phyloP scores from a whole-genome alignment of 2,329 filamentous ascomycete species.

The Purpureocillium takamizusanense region DNA sequence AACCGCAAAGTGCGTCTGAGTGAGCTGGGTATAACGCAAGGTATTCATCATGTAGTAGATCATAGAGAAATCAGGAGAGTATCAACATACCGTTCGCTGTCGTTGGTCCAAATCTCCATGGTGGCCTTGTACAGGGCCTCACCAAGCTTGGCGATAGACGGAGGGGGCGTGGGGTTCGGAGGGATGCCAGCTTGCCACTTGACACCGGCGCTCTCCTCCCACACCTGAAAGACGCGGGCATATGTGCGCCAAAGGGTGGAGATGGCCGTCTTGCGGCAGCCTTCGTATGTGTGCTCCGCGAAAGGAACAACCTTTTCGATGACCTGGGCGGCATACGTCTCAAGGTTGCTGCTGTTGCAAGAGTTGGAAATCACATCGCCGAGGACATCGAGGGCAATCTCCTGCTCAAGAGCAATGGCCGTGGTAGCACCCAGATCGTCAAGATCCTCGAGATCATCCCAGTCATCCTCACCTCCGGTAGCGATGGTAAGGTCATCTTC shows the following conservation, averaged over 20 bases:
- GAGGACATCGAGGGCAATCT: slow-evolving; percentile 90
- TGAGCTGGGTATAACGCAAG: slow-evolving; percentile 98
- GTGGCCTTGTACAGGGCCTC: slow-evolving; percentile 80
- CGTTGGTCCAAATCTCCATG: slow-evolving; percentile 77
- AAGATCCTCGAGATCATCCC: slow-evolving; percentile 64
- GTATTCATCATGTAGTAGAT: slow-evolving; percentile 65
- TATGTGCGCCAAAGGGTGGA: slow-evolving; percentile 91
- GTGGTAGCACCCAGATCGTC: slow-evolving; percentile 81
- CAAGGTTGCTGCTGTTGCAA: slow-evolving; percentile 59
- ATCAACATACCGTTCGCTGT: slow-evolving; percentile 79
- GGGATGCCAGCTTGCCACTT: slow-evolving; percentile 91
- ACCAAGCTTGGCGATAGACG: slow-evolving; percentile 75
- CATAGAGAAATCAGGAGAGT: slow-evolving; percentile 8
- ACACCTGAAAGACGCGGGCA: slow-evolving; percentile 79
- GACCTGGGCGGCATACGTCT: slow-evolving; percentile 83
- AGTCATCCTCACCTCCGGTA: slow-evolving; percentile 43
- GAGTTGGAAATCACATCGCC: slow-evolving; percentile 88
- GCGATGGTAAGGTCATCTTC: slow-evolving; percentile 46
- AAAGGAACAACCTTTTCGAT: slow-evolving; percentile 74
- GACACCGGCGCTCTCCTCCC: slow-evolving; percentile 61
- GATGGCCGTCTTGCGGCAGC: slow-evolving; percentile 84
- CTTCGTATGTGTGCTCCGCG: slow-evolving; percentile 83
- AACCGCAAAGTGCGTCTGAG: slow-evolving; percentile 87
- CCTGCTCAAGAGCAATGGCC: slow-evolving; percentile 88
- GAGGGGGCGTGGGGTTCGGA: slow-evolving; percentile 67